Base-by-base conservation (phyloP, 2,329 filamentous ascomycete genomes). In the Trichoderma arundinaceum region DNA sequence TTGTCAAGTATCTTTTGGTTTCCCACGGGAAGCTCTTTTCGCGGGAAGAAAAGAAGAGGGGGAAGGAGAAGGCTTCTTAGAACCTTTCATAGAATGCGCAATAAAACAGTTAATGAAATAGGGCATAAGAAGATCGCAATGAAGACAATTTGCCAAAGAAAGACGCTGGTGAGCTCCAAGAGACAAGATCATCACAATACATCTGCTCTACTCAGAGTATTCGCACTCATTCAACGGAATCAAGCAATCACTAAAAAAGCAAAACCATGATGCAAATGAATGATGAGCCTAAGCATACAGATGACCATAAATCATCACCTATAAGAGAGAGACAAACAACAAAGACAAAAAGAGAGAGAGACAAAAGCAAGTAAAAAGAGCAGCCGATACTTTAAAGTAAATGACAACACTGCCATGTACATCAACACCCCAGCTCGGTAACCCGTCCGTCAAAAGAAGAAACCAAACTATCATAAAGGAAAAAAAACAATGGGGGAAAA, bases 1-100 rank as follows among this genome's bases (percentile, higher is more conserved):
- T 83, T 60, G 74, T 76, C 57, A 83, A 83, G 66, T 83, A 82
- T 68, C 69, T 83, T 3, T 66, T 81, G 2, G 68, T 83, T 5
- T 82, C 79, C 1, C 81, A 83, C 65, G 80, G 81, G 0, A 73
- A 80, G 6, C 68, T 75, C 4, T 83, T 79, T 67, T 74, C 74
- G 2, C 68, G 72, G 8, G 72, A 78, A 67, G 73, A 79, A 64
- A 76, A 72, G 67, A 72, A 58, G 33, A 57, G 66, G 73, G n/a
- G 48, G 15, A 61, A 41, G 19, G 13, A 13, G 7, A 46, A 54
- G 41, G 35, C 52, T 7, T 7, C 9, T 38, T 59, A 38, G 4
- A 28, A 19, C 12, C 10, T n/a, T 43, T 43, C n/a, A 38, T 33
- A 17, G n/a, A 17, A 28, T 2, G 4, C 22, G n/a, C 15, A 44